Evolutionary conservation across 2,329 filamentous ascomycete genomes (phyloP), one percentile per base, ranked within the genome.

Genomic region (Arthrinium puccinioides): DNA sequence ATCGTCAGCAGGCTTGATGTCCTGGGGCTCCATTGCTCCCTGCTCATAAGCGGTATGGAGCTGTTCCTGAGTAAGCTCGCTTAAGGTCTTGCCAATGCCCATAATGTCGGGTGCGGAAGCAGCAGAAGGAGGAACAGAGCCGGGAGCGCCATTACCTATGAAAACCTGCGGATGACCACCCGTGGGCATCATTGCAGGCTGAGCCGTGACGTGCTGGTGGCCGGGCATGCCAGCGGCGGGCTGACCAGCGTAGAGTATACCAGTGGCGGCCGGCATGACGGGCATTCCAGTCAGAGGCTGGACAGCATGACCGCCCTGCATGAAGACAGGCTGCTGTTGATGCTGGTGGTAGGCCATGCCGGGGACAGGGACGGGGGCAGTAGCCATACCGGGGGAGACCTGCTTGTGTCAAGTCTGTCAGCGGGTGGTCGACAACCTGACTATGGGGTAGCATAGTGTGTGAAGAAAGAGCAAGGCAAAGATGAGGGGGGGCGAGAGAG

Each of bases 1-100:
- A 45, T 76, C 69, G 50, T 81, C 76, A 15, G 68, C 66, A 3
- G 78, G 78, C 57, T 78, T 75, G 53, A 80, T 76, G 47, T 79
- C 75, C 62, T 81, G 76, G 13, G 72, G 68, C 54, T 76, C 69
- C 45, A 70, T 67, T 46, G 72, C 60, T 46, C 64, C 63, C 54
- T 70, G 72, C 44, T 61, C 55, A 42, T 66, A 52, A n/a, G 70
- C 68, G 44, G 71, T 66, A 47, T 70, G 59, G 30, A 66, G 54
- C 52, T 72, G 67, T 40, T 70, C 64, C 15, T 66, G 52, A 23
- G 62, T 57, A 30, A 69, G 54, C 52, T 78, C 72, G 39, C 51
- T 53, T 24, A 59, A 56, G 2, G 73, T 78, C 44, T 64, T 67
- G 44, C 73, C 73, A 36, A 76, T 49, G 39, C 73, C 65, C 56